Conservation (phyloP, 345 rosid genomes). For the Brassica nigra region DNA sequence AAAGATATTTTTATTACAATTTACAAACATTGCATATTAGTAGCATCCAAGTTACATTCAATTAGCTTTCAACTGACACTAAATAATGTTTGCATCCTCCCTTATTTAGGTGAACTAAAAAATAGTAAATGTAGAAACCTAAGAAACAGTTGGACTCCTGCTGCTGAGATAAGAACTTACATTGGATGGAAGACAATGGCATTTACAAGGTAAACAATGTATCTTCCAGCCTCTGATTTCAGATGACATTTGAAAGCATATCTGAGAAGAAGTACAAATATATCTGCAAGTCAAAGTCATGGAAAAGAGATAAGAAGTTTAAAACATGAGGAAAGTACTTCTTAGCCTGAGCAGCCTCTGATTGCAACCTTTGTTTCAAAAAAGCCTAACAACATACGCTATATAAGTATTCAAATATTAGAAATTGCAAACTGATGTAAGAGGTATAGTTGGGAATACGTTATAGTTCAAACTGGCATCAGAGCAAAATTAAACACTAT, state of each 20-base stretch:
- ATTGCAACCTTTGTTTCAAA: background rate
- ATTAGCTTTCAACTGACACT: background rate
- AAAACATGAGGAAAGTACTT: background rate
- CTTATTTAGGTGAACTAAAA: background rate
- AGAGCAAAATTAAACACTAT: conserved; percentile 22
- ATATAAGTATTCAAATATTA: background rate
- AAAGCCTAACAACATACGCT: background rate
- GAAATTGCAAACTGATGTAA: background rate
- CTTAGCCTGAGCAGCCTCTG: background rate
- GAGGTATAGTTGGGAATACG: background rate
- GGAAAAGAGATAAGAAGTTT: background rate
- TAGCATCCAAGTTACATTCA: background rate
- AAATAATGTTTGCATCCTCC: background rate
- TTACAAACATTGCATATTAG: background rate
- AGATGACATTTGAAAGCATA: background rate
- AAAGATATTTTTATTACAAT: background rate
- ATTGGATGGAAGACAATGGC: background rate
- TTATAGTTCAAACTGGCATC: background rate
- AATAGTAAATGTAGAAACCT: background rate
- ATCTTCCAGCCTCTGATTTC: background rate
- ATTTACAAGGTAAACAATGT: background rate
- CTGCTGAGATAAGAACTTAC: background rate
- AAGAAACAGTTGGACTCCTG: background rate
- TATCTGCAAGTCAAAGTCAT: background rate
- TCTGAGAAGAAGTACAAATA: background rate